phyloP scores from a whole-genome alignment of 768 basidiomycete species.

The Termitomyces eurrhizus region DNA sequence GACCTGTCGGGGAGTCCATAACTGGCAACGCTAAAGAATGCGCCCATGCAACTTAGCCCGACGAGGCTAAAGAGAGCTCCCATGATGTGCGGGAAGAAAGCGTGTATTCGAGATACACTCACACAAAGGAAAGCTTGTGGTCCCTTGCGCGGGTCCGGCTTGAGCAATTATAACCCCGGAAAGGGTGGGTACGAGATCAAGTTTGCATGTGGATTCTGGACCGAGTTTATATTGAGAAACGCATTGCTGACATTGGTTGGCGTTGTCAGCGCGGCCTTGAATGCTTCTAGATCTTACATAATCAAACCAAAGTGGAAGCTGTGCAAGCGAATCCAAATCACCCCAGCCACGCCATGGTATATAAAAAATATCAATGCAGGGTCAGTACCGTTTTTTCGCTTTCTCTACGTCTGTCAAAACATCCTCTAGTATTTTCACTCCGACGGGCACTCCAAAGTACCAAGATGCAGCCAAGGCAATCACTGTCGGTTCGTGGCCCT shows the following conservation, averaged over 20 bases:
- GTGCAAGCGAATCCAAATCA: not conserved
- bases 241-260: not conserved
- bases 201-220: not conserved
- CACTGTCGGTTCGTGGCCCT: slow-evolving; percentile 41
- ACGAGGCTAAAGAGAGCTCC: slow-evolving; percentile 27
- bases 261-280: not conserved
- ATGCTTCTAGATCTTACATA: not conserved
- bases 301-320: not conserved
- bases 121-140: not conserved
- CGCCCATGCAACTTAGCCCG: slow-evolving; percentile 30
- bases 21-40: slow-evolving; percentile 23
- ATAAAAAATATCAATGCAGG: slow-evolving; percentile 46
- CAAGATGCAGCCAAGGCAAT: slow-evolving; percentile 43
- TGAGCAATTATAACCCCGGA: not conserved
- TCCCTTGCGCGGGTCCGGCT: slow-evolving; percentile 14
- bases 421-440: slow-evolving; percentile 42
- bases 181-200: not conserved
- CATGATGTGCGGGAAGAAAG: slow-evolving; percentile 16
- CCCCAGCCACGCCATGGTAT: slow-evolving; percentile 15
- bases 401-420: not conserved
- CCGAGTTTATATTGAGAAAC: not conserved
- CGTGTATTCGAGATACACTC: not conserved
- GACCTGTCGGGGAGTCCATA: slow-evolving; percentile 17
- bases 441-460: slow-evolving; percentile 36
- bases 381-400: slow-evolving; percentile 25